These are phyloP conservation scores for Cyathus striatus DNA, from an alignment of 768 basidiomycete genomes.

Conservation along the genomic window DNA sequence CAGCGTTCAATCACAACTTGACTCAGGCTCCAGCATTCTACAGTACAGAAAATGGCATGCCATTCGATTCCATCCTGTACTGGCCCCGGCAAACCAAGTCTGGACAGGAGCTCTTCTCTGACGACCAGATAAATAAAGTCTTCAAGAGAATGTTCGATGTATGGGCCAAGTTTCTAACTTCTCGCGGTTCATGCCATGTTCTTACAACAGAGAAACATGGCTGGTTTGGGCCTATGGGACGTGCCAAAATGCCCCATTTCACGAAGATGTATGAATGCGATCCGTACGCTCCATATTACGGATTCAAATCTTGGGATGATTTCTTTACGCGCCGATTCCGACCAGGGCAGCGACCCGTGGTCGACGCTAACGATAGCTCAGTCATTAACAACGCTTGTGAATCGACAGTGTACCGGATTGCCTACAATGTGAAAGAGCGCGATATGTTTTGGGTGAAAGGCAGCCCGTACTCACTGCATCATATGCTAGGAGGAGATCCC, in stretches of 20 bases:
- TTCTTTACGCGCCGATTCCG: too few species aligned
- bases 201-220: conserved; percentile 31
- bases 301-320: conserved; percentile 46
- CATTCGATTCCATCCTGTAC: conserved; percentile 41
- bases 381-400: too few species aligned
- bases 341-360: conserved; percentile 22
- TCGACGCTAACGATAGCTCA: conserved; percentile 37
- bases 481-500: conserved; percentile 43
- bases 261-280: conserved; percentile 32
- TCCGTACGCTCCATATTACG: conserved; percentile 32
- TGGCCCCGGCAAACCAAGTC: conserved; percentile 30
- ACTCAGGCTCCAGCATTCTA: conserved; percentile 35
- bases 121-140: conserved; percentile 37
- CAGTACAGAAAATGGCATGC: conserved; percentile 36
- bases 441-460: conserved; percentile 61
- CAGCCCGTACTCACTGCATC: too few species aligned
- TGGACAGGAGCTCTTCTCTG: conserved; percentile 26
- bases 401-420: conserved; percentile 38
- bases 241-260: conserved; percentile 19
- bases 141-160: conserved; percentile 44
- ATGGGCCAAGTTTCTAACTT: conserved; percentile 44
- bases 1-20: conserved; percentile 36
- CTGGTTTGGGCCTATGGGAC: conserved; percentile 35
- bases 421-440: conserved; percentile 26
- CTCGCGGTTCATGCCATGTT: conserved; percentile 35